A percentile compares a stretch with the other conserved stretches of the same genome.
Evolutionary conservation across 345 rosid species (phyloP).

Genomic region (Odontarrhena argentea): DNA sequence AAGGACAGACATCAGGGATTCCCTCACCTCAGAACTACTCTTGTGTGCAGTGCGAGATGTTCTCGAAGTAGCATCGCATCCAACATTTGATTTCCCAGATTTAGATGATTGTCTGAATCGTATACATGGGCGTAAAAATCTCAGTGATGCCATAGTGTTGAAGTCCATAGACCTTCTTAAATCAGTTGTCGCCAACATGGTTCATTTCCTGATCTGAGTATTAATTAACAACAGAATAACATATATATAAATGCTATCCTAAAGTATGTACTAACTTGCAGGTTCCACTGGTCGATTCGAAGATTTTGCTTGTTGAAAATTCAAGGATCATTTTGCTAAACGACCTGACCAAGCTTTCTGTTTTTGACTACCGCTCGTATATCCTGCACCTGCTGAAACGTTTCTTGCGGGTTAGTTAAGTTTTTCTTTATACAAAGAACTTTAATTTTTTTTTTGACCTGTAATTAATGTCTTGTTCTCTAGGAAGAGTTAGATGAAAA

Average conservation of each 20-base stretch:
- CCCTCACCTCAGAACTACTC: background rate
- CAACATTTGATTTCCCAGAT: background rate
- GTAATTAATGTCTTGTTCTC: background rate
- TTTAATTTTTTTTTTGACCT: conserved; percentile 6
- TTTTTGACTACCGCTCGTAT: conserved; percentile 30
- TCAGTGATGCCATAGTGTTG: conserved; percentile 22
- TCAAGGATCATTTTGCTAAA: conserved; percentile 21
- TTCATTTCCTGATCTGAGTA: conserved; percentile 15
- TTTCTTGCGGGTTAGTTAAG: conserved; percentile 24
- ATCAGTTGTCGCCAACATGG: conserved; percentile 12
- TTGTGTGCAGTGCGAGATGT: conserved; percentile 22
- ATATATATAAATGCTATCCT: background rate
- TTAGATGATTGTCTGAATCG: background rate
- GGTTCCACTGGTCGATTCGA: conserved; percentile 10
- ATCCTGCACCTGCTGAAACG: conserved; percentile 28
- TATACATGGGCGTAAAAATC: conserved; percentile 4
- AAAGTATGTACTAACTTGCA: conserved; percentile 6
- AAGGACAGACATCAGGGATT: background rate
- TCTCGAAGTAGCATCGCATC: conserved; percentile 16
- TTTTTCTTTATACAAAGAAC: conserved; percentile 12
- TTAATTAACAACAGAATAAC: background rate
- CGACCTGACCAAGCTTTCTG: conserved; percentile 21
- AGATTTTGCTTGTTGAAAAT: conserved; percentile 24
- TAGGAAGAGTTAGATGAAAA: conserved; percentile 11
- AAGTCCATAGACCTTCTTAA: conserved; percentile 6